Percentiles rank a stretch among this genome's conserved stretches.
Conservation (phyloP, 164 flowering plant species). For the Umbilicus rupestris region DNA sequence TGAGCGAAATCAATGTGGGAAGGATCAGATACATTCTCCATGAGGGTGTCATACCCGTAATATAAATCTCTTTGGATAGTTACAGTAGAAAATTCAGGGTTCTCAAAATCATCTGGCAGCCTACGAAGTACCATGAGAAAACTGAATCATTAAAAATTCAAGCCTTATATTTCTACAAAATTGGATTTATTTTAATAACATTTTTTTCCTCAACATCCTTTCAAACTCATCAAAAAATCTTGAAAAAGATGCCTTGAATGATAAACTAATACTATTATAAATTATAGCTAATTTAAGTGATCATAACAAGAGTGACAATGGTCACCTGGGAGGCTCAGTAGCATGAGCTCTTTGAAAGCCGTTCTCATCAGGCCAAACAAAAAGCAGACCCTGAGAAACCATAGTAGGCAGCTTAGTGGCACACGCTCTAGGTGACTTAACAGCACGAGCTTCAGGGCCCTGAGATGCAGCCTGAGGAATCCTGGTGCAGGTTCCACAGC, state of each 20-base stretch:
- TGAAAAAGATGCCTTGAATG: not conserved
- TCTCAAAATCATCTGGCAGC: slow-evolving; percentile 87
- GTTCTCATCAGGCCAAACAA: slow-evolving; percentile 98
- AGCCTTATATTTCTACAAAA: not conserved
- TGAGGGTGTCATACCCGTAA: slow-evolving; percentile 93
- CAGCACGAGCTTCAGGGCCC: slow-evolving; percentile 86
- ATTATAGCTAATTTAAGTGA: not conserved
- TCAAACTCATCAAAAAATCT: not conserved
- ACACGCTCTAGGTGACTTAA: slow-evolving; percentile 72
- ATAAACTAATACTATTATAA: not conserved
- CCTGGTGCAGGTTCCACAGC: slow-evolving; percentile 62
- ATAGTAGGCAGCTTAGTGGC: slow-evolving; percentile 68
- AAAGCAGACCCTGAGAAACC: slow-evolving; percentile 92
- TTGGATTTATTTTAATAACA: not conserved
- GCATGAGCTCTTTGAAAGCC: slow-evolving; percentile 77
- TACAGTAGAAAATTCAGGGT: slow-evolving; percentile 76
- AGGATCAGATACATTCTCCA: slow-evolving; percentile 99
- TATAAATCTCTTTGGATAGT: slow-evolving; percentile 87
- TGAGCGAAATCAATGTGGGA: slow-evolving; percentile 98
- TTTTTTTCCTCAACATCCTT: not conserved
- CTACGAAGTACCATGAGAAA: slow-evolving; percentile 23
- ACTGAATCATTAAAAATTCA: slow-evolving; percentile 1
- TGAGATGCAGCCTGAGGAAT: slow-evolving; percentile 77
- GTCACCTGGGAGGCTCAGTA: slow-evolving; percentile 66
- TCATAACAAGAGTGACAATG: not conserved